Conservation (phyloP, 768 basidiomycete species). For the Brasilioporus rufonigricans region DNA sequence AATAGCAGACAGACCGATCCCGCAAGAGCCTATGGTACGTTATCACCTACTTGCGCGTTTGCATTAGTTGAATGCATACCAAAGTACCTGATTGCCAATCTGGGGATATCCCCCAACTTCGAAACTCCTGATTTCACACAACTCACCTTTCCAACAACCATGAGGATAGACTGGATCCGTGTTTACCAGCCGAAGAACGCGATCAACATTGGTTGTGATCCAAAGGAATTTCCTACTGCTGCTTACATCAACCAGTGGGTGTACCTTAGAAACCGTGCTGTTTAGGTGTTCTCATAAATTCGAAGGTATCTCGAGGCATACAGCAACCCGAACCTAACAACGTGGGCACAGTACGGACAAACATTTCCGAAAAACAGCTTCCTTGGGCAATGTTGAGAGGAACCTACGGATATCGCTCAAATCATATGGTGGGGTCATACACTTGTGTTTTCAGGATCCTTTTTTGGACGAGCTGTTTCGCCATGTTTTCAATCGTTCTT, state of each 20-base stretch:
- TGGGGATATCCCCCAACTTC: constrained; percentile 85
- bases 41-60: background rate
- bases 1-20: constrained; percentile 66
- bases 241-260: constrained; percentile 74
- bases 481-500: constrained; percentile 21
- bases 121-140: constrained; percentile 67
- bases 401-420: constrained; percentile 3
- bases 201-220: constrained; percentile 84
- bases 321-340: constrained; percentile 76
- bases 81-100: constrained; percentile 81
- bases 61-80: background rate
- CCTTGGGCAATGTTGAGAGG: constrained; percentile 53
- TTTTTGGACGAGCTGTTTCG: constrained; percentile 9
- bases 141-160: constrained; percentile 66
- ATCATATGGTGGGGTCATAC: constrained; percentile 4
- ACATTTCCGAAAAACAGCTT: constrained; percentile 67
- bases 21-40: constrained; percentile 80
- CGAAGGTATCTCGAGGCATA: constrained; percentile 67
- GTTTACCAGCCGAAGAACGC: constrained; percentile 78
- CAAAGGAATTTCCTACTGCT: constrained; percentile 71
- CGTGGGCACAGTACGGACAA: constrained; percentile 65
- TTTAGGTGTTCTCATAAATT: constrained; percentile 2
- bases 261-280: background rate
- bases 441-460: constrained; percentile 15
- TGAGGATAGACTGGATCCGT: constrained; percentile 86